Percentiles rank a stretch among this genome's conserved stretches.
Evolutionary conservation across 176 grass and related monocot genomes (phyloP).

Genomic region (Aegilops bicornis): DNA sequence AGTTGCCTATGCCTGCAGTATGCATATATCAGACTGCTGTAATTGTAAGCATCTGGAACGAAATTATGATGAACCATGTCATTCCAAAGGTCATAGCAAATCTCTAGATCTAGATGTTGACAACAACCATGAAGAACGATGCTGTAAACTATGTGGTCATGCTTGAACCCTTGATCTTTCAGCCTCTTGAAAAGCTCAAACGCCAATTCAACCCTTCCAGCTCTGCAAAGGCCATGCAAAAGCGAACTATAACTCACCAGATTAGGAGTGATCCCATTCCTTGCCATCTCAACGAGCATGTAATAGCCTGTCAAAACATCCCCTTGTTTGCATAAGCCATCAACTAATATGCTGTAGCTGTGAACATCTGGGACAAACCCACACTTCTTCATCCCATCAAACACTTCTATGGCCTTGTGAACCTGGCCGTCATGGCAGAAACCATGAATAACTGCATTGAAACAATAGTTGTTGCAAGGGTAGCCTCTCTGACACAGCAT

Average conservation of each 20-base stretch:
- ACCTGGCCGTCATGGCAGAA: constrained; percentile 49
- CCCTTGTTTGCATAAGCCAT: constrained; percentile 53
- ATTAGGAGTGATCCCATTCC: constrained; percentile 51
- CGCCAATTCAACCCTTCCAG: constrained; percentile 39
- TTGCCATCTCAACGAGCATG: constrained; percentile 55
- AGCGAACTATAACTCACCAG: constrained; percentile 54
- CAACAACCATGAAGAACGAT: constrained; percentile 67
- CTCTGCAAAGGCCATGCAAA: constrained; percentile 56
- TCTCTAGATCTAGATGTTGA: constrained; percentile 40
- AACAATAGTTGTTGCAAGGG: constrained; percentile 56
- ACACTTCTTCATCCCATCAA: constrained; percentile 45
- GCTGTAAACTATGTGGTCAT: constrained; percentile 54
- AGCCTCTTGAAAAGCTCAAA: constrained; percentile 43
- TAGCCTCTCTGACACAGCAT: constrained; percentile 23
- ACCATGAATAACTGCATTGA: constrained; percentile 69
- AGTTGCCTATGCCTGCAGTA: constrained; percentile 55
- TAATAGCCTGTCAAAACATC: constrained; percentile 37
- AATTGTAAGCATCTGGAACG: constrained; percentile 55
- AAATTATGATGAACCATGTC: constrained; percentile 53
- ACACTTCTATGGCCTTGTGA: constrained; percentile 36
- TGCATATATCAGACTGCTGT: constrained; percentile 64
- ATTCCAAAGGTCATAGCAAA: constrained; percentile 42
- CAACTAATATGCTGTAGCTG: constrained; percentile 64
- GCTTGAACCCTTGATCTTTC: constrained; percentile 33
- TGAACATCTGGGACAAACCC: constrained; percentile 46